These are phyloP conservation scores for Coccomyxa sp. DNA, from an alignment of 139 green algal species.

Conservation along the genomic window DNA sequence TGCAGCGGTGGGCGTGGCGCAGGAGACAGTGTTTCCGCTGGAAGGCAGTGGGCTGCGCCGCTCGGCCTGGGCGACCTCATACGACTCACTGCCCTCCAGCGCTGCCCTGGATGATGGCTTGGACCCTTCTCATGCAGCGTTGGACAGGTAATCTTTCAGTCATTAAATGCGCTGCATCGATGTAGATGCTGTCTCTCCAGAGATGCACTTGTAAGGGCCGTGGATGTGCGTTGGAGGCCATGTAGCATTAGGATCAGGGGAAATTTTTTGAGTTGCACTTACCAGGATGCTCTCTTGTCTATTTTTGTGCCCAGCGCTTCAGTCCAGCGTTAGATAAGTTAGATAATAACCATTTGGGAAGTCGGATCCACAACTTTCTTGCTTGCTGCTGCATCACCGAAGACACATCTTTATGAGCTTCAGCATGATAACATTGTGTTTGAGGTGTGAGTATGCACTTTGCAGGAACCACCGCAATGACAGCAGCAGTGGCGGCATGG, in stretches of 20 bases:
- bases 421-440: too few species aligned
- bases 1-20: neutral
- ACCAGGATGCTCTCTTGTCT: too few species aligned
- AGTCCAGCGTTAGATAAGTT: too few species aligned
- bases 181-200: neutral
- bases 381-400: too few species aligned
- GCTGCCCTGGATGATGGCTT: conserved; percentile 2
- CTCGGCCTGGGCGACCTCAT: neutral
- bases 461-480: neutral
- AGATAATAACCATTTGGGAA: too few species aligned
- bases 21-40: neutral
- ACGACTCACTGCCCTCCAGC: neutral
- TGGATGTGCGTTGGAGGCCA: too few species aligned
- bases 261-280: too few species aligned
- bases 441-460: neutral
- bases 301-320: too few species aligned
- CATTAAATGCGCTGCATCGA: neutral
- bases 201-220: neutral
- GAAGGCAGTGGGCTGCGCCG: neutral
- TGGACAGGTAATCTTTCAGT: too few species aligned
- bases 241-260: too few species aligned
- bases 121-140: neutral
- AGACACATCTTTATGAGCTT: too few species aligned
- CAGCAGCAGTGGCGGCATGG: neutral
- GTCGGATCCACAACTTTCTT: too few species aligned